Evolutionary conservation across 352 stramenopile species (phyloP), one percentile per base, ranked within the genome.

Genomic region (Phytophthora aleatoria): DNA sequence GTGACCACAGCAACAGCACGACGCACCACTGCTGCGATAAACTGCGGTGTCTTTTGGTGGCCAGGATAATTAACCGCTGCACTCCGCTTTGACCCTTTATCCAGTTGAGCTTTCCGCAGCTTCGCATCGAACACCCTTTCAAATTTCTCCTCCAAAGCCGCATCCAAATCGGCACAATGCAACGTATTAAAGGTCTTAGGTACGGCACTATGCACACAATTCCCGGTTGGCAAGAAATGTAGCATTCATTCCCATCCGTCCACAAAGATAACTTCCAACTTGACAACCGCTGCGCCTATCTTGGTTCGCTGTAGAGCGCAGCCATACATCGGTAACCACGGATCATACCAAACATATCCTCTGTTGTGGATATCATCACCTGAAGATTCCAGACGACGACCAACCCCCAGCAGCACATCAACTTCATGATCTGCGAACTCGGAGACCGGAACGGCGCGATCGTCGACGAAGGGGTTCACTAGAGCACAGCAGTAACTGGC

Each of bases 11-110:
- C 50, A 8, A 71, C 35, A 2, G 59, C 45, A 28, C 49, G 69
- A 13, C 56, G 54, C 2, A 86, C 49, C 1, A 82, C 48, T 10
- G 69, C 47, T 0, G 56, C 76, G 15, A 88, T 77, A 20, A 89
- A 88, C 36, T 83, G 64, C 16, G 77, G 79, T 0, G 77, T 88
- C 65, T 84, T 87, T 39, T 87, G 79, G 42, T 87, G 71, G 0
- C 69, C 70, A 2, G 76, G 50, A 3, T 64, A 44, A 5, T 74
- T 69, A 7, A 5, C 47, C 6, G 55, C 57, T 13, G 79, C 79
- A 50, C 65, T 86, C 35, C 76, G 69, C 8, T 70, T 45, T 0
- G 28, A 57, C 0, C 67, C 68, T 36, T 42, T 85, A 4, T 60
- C 24, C 6, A 24, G 5, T 41, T 76, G 57, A 1, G 69, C 81